phyloP scores from a whole-genome alignment of 805 yeast genomes.

The Schwanniomyces yamadae region DNA sequence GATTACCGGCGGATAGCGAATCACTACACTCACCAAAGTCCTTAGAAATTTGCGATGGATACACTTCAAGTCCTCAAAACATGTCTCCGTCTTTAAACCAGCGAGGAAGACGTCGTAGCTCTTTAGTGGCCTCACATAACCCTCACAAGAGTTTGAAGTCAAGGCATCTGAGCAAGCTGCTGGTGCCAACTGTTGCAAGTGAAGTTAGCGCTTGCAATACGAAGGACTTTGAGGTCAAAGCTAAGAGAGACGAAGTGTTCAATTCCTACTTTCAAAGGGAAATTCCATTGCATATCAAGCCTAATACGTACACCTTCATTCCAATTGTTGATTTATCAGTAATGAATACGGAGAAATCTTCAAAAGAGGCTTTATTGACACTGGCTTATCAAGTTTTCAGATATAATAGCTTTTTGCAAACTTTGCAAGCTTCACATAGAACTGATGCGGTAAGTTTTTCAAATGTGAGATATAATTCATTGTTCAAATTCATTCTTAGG shows the following conservation, averaged over 20 bases:
- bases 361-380: constrained; percentile 20
- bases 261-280: constrained; percentile 1
- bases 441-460: constrained; percentile 42
- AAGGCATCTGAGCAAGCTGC: neutral
- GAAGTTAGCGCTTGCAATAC: neutral
- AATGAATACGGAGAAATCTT: constrained; percentile 24
- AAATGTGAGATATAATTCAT: constrained; percentile 28
- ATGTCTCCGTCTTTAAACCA: neutral
- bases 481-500: constrained; percentile 26
- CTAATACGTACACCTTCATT: constrained; percentile 16
- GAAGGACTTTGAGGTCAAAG: neutral
- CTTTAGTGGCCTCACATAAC: neutral
- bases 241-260: constrained; percentile 4
- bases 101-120: neutral
- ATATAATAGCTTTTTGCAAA: constrained; percentile 31
- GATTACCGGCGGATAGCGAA: neutral
- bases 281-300: neutral
- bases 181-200: neutral
- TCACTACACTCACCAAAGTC: neutral
- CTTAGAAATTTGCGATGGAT: no score
- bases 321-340: constrained; percentile 22
- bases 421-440: constrained; percentile 28
- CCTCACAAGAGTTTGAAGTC: neutral
- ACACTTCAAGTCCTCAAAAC: neutral
- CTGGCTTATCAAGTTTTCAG: constrained; percentile 31